Base-by-base conservation (phyloP, 169 alveolate species). In the Plasmodium gonderi region DNA sequence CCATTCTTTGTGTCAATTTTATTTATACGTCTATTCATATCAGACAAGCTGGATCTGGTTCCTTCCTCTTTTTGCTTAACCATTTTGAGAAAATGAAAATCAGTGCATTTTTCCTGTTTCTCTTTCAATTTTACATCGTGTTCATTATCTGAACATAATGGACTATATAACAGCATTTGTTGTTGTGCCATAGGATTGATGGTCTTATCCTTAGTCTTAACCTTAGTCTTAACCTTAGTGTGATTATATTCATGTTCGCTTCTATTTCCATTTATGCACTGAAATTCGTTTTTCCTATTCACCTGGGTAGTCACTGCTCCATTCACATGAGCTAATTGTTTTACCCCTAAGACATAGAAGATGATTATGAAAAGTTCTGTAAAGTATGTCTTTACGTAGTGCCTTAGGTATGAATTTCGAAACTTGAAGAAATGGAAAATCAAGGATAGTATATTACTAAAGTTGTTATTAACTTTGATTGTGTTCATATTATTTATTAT, bases 371-470 rank as follows among this genome's bases (percentile, higher is more conserved):
- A 90, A 14, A 90, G n/a, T 51, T 90, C 94, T 12, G 51, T 33
- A 45, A 64, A 90, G 80, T 90, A 67, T 40, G 40, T 65, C 38
- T 72, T 40, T 17, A 64, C 23, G 44, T 90, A 90, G 47, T 65
- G 23, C 60, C 75, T 90, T 65, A 90, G 49, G 72, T 65, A 67
- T 47, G 17, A 31, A 78, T 90, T 90, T 64, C 91, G 47, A 64
- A 90, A 76, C 44, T 90, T 76, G 17, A 77, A 36, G 51, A 90
- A 44, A 79, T 90, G 94, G 80, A 78, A 90, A 29, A 90, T 36
- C 36, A 90, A 40, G 26, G 94, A 90, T 51, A 90, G 54, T 14
- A 90, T 76, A 67, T 90, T 90, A 33, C 94, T 90, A 23, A 90
- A 29, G 38, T 90, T 90, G 17, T 78, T 90, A n/a, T 67, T 76